These are phyloP conservation scores for Diutina neorugosa DNA, from an alignment of 1,139 yeast species.

Conservation along the genomic window DNA sequence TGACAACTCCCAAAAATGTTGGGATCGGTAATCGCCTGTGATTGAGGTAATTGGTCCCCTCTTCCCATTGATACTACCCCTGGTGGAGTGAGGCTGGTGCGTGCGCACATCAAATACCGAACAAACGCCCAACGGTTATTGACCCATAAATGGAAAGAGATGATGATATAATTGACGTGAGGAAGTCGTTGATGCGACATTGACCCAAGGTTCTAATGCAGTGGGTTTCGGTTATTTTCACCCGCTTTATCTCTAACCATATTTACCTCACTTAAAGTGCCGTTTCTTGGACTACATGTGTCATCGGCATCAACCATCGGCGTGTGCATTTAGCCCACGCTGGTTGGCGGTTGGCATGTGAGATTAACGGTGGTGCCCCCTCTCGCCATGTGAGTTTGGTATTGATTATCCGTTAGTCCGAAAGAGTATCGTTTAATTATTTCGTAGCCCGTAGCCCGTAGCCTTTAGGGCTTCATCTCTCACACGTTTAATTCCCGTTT, in stretches of 20 bases:
- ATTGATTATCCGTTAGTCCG: not conserved
- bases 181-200: too few species aligned
- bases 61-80: not conserved
- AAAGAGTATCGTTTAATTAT: too few species aligned
- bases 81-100: not conserved
- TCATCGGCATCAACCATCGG: not conserved
- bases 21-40: not conserved
- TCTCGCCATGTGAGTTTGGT: not conserved
- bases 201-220: too few species aligned
- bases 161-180: not conserved
- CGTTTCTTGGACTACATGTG: not conserved
- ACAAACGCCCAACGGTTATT: not conserved
- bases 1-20: not conserved
- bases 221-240: too few species aligned
- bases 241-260: too few species aligned
- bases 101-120: not conserved
- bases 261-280: too few species aligned
- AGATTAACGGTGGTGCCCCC: not conserved
- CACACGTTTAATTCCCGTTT: not conserved
- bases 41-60: not conserved
- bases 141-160: not conserved
- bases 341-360: not conserved
- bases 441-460: not conserved
- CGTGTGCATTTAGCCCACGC: not conserved
- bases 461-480: not conserved